Conservation (phyloP, 495 filamentous ascomycete genomes). For the Aspergillus wentii region DNA sequence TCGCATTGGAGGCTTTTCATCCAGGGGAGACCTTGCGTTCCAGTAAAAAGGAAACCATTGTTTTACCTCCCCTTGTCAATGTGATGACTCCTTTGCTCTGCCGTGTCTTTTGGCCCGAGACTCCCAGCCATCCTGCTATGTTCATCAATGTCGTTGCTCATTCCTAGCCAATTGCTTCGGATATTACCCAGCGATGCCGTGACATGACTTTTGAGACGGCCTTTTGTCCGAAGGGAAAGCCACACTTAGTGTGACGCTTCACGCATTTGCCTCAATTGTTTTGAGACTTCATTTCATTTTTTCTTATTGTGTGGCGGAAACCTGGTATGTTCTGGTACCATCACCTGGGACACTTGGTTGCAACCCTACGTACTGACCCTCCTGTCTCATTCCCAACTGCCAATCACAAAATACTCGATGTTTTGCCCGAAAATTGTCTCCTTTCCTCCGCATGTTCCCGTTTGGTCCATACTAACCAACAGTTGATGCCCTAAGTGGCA, state of each 20-base stretch:
- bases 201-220: conserved; percentile 16
- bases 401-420: no score
- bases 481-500: conserved; percentile 18
- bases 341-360: no score
- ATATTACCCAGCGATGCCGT: conserved; percentile 3
- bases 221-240: conserved; percentile 9
- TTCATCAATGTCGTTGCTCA: conserved; percentile 12
- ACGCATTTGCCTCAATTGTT: conserved; percentile 8
- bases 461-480: conserved; percentile 13
- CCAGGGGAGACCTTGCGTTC: conserved; percentile 24
- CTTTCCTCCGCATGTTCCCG: conserved; percentile 18
- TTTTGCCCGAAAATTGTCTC: no score
- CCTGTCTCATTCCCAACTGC: conserved; percentile 5
- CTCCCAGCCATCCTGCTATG: no score
- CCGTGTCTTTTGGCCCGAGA: no score
- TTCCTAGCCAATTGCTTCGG: conserved; percentile 19
- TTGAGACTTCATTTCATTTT: no score
- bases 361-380: conserved; percentile 23
- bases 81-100: conserved; percentile 19
- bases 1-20: conserved; percentile 26
- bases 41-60: conserved; percentile 14
- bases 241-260: conserved; percentile 4
- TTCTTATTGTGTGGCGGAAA: no score
- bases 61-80: neutral
- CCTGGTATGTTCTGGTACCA: no score